phyloP scores from a whole-genome alignment of 2,329 filamentous ascomycete species.

The Zasmidium cellare region DNA sequence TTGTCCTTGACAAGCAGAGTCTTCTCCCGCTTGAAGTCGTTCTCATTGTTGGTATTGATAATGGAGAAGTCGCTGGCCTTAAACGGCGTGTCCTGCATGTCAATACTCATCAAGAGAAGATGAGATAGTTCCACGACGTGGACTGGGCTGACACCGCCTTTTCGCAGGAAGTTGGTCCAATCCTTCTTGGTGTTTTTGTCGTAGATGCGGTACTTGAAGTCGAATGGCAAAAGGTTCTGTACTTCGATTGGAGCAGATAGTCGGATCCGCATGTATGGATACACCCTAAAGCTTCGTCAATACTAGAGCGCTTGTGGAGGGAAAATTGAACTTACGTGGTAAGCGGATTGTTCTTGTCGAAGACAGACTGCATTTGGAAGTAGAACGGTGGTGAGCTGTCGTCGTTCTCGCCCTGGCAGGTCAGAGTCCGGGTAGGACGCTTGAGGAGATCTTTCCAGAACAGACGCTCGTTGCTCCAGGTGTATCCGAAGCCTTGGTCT shows the following conservation, averaged over 20 bases:
- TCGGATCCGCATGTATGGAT: conserved; percentile 92
- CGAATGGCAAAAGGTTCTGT: conserved; percentile 91
- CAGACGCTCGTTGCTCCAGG: conserved; percentile 85
- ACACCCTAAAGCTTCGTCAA: conserved; percentile 49
- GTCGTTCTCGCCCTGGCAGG: conserved; percentile 81
- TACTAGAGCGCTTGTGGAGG: no score
- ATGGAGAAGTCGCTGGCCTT: conserved; percentile 96
- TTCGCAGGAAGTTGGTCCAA: conserved; percentile 97
- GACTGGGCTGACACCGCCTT: conserved; percentile 94
- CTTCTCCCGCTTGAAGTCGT: conserved; percentile 85
- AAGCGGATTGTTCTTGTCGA: conserved; percentile 79
- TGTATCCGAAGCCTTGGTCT: conserved; percentile 93
- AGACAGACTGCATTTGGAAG: conserved; percentile 90
- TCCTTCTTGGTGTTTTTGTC: conserved; percentile 98
- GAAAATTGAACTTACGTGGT: conserved; percentile 49
- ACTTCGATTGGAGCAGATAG: conserved; percentile 90
- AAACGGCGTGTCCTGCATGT: conserved; percentile 95
- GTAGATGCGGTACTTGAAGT: conserved; percentile 99
- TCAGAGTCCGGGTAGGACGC: conserved; percentile 79
- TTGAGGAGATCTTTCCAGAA: conserved; percentile 93
- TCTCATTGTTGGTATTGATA: conserved; percentile 84
- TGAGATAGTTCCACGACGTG: conserved; percentile 97
- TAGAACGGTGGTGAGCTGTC: conserved; percentile 82
- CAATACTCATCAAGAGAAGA: conserved; percentile 84
- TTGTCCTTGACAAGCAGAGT: conserved; percentile 80